Conservation (phyloP, 768 basidiomycete species). For the Agaricus blazei region DNA sequence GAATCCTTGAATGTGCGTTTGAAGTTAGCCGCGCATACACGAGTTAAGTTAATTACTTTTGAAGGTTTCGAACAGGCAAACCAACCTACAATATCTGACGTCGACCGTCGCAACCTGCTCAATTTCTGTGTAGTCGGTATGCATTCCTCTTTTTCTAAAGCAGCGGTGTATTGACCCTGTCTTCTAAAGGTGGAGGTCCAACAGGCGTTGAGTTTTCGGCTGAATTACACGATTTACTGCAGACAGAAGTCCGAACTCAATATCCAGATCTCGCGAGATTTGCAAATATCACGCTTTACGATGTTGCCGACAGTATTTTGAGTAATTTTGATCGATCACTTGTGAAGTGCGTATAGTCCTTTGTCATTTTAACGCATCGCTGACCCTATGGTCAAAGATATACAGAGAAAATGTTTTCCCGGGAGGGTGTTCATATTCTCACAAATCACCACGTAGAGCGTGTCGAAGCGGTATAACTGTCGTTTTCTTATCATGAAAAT, state of each 20-base stretch:
- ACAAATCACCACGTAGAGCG: conserved; percentile 71
- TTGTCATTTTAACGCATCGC: neutral
- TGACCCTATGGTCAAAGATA: conserved; percentile 36
- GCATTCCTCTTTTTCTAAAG: conserved; percentile 16
- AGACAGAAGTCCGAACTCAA: conserved; percentile 54
- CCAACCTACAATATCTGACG: conserved; percentile 71
- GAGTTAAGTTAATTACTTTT: neutral
- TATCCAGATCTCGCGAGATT: conserved; percentile 62
- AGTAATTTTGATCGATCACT: conserved; percentile 68
- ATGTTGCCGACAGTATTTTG: conserved; percentile 75
- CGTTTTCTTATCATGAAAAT: neutral
- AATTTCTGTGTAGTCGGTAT: conserved; percentile 84
- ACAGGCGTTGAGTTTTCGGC: conserved; percentile 84
- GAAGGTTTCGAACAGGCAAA: conserved; percentile 82
- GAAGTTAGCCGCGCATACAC: neutral
- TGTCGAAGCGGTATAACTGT: conserved; percentile 49
- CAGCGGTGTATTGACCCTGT: neutral
- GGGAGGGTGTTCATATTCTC: conserved; percentile 70
- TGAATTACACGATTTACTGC: conserved; percentile 74
- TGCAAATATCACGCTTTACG: conserved; percentile 73
- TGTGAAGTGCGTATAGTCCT: conserved; percentile 37
- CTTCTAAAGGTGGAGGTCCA: conserved; percentile 57
- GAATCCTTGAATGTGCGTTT: conserved; percentile 65
- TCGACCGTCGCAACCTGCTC: conserved; percentile 68
- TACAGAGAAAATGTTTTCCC: conserved; percentile 62